These are phyloP conservation scores for Thelephora terrestris DNA, from an alignment of 1,284 basidiomycete genomes.

Conservation along the genomic window DNA sequence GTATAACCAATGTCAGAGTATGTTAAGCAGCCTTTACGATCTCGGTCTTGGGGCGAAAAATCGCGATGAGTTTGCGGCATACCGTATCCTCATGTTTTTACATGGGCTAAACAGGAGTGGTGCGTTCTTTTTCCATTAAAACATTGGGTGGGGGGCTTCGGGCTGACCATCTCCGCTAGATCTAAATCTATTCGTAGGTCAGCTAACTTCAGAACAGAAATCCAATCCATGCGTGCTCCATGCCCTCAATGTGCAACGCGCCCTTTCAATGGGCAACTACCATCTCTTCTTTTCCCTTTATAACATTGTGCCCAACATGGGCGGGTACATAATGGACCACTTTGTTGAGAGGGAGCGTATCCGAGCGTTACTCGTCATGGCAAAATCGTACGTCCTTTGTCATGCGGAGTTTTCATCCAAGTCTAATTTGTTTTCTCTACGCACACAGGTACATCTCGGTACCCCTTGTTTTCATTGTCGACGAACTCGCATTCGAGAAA, in stretches of 20 bases:
- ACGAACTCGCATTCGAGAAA: constrained; percentile 79
- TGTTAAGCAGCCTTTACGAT: constrained; percentile 86
- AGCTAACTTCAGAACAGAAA: constrained; percentile 89
- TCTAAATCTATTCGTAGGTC: constrained; percentile 91
- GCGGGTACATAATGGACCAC: constrained; percentile 98
- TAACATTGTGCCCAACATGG: constrained; percentile 88
- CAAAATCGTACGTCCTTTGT: constrained; percentile 70
- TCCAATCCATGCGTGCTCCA: constrained; percentile 72
- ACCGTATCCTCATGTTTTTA: constrained; percentile 92
- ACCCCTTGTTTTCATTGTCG: constrained; percentile 67
- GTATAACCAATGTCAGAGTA: constrained; percentile 97
- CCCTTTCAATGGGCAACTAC: constrained; percentile 90
- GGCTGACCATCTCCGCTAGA: constrained; percentile 39
- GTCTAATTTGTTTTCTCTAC: not conserved
- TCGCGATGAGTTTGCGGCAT: constrained; percentile 88
- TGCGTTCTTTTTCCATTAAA: constrained; percentile 28
- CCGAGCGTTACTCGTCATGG: constrained; percentile 81
- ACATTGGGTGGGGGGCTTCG: not conserved
- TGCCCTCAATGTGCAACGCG: constrained; percentile 82
- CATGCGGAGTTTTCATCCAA: constrained; percentile 6
- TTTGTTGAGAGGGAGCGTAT: constrained; percentile 90
- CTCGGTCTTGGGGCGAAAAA: constrained; percentile 84
- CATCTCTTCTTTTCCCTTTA: constrained; percentile 86
- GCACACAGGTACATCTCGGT: constrained; percentile 65
- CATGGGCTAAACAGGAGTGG: constrained; percentile 93